Percentiles rank a stretch among this genome's conserved stretches.
These are phyloP conservation scores for Aspergillus alliaceus DNA, from an alignment of 2,329 filamentous ascomycete species.

Conservation along the genomic window DNA sequence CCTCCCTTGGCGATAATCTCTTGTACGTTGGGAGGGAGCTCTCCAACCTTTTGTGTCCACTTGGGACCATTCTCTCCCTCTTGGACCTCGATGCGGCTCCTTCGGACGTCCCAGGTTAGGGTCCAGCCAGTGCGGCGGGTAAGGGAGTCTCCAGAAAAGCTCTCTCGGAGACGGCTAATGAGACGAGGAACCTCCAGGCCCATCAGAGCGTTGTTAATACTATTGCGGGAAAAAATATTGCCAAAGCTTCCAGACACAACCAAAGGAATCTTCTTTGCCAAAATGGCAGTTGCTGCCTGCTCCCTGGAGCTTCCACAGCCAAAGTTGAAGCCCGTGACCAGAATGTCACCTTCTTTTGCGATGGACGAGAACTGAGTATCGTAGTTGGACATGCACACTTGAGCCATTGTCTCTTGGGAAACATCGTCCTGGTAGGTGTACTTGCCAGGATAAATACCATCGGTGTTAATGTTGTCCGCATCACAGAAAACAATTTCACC, in stretches of 20 bases:
- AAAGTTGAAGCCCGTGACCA: conserved; percentile 87
- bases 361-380: conserved; percentile 67
- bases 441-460: conserved; percentile 87
- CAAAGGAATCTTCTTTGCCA: conserved; percentile 37
- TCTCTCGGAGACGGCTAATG: conserved; percentile 35
- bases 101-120: conserved; percentile 74
- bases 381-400: conserved; percentile 94
- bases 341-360: conserved; percentile 71
- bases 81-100: conserved; percentile 68
- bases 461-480: conserved; percentile 84
- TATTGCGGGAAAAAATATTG: conserved; percentile 41
- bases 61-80: conserved; percentile 66
- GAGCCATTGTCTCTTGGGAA: conserved; percentile 73
- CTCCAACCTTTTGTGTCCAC: conserved; percentile 80
- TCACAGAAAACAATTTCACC: conserved; percentile 91
- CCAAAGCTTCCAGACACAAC: conserved; percentile 41
- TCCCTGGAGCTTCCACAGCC: conserved; percentile 80
- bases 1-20: conserved; percentile 78
- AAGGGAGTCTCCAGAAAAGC: conserved; percentile 24
- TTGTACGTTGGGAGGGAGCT: conserved; percentile 82
- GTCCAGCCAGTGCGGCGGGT: conserved; percentile 55
- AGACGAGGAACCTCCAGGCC: conserved; percentile 40
- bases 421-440: conserved; percentile 91
- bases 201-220: conserved; percentile 45
- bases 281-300: conserved; percentile 82